Evolutionary conservation across 2,329 filamentous ascomycete species (phyloP).

Genomic region (Sarocladium oryzae): DNA sequence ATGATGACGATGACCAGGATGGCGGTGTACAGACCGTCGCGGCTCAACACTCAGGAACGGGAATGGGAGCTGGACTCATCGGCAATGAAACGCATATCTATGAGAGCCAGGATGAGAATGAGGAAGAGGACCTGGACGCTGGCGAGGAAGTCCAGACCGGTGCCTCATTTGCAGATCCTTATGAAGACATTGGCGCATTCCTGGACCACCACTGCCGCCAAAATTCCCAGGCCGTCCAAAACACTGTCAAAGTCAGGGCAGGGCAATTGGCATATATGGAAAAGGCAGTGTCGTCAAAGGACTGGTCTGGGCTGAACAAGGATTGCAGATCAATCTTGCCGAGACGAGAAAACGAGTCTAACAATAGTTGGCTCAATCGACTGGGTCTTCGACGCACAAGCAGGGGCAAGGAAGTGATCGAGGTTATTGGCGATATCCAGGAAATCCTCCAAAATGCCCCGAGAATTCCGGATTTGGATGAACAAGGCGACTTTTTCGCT

Average conservation of each 20-base stretch:
- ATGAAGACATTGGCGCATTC: background rate
- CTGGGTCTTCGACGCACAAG: background rate
- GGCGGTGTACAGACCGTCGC: background rate
- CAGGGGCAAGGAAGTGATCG: background rate
- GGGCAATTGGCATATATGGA: background rate
- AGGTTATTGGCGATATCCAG: background rate
- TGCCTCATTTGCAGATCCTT: background rate
- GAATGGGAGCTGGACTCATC: too few species aligned
- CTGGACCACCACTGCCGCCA: background rate
- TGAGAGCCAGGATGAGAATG: background rate
- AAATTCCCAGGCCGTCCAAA: background rate
- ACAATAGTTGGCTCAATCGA: background rate
- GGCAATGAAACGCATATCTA: background rate
- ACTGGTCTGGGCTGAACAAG: background rate
- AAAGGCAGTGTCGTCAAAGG: background rate
- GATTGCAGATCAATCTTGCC: background rate
- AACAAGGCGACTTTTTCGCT: background rate
- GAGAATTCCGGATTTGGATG: background rate
- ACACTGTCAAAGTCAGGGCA: background rate
- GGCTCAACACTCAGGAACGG: too few species aligned
- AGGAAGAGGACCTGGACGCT: background rate
- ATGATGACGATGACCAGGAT: background rate
- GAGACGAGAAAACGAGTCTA: background rate
- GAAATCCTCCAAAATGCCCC: background rate
- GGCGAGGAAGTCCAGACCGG: background rate